Base-by-base conservation (phyloP, 805 yeast genomes). In the Scheffersomyces coipomensis region DNA sequence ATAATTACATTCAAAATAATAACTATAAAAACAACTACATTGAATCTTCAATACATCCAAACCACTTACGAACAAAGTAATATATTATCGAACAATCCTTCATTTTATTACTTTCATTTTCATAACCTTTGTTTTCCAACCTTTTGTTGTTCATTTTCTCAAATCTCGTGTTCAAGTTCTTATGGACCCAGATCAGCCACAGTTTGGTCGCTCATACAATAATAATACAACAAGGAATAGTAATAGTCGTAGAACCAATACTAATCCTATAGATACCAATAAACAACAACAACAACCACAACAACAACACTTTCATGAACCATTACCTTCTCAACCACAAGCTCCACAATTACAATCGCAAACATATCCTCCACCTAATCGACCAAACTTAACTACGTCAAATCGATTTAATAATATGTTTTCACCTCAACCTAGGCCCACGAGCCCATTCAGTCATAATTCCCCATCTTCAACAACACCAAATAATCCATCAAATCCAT, bases 371-470 rank as follows among this genome's bases (percentile, higher is more conserved):
- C 30, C 6, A 19, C 18, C 13, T 19, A 17, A 16, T 8, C 30
- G 12, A 19, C 18, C 13, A 19, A 17, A 16, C 10, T 16, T 30
- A 32, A 24, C 24, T 26, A 19, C 40, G 18, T 19, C 23, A 31
- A 12, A 15, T 5, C 29, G 33, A 22, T 24, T 27, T 35, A 21
- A 19, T 17, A 21, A 21, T 12, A 34, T 40, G 40, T 40, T 31
- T 31, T 31, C 39, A 15, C 36, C 35, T 32, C 39, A 27, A n/a
- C 18, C 35, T 11, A 33, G 33, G 15, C 32, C 39, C 19, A 13
- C 30, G 4, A 27, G 30, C 11, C 30, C 30, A 5, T 27, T 27
- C 12, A 27, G 12, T 15, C 30, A 27, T 27, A 27, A 27, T 15
- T 26, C 25, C 6, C n/a, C 16, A 16, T 17, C 34, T 9, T 18